These are phyloP conservation scores for Fusarium verticillioides DNA, from an alignment of 2,329 filamentous ascomycete genomes.

Conservation along the genomic window DNA sequence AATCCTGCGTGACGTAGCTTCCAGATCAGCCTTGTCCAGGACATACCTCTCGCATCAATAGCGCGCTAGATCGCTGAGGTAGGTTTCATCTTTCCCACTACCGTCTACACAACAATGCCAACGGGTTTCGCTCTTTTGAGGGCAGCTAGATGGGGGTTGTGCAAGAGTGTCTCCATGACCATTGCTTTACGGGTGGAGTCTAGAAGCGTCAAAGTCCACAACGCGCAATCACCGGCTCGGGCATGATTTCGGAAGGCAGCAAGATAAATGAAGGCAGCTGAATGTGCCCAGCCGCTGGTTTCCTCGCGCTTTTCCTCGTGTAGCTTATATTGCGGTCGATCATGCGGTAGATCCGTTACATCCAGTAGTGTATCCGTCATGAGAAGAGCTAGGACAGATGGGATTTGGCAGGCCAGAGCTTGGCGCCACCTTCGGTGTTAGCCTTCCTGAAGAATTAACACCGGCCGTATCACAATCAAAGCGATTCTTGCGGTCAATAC, in stretches of 20 bases:
- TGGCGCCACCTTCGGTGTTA: background rate
- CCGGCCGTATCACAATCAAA: background rate
- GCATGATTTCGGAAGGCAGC: background rate
- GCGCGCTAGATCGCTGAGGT: background rate
- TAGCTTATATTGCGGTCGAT: background rate
- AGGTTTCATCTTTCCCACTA: background rate
- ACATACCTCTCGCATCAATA: no score
- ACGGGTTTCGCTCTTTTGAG: background rate
- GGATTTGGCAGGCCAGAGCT: background rate
- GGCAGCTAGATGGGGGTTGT: background rate
- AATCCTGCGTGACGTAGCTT: background rate
- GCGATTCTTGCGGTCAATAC: background rate
- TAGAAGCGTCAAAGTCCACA: background rate
- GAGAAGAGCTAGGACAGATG: background rate
- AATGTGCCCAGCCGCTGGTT: background rate
- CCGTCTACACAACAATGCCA: background rate
- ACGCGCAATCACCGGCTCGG: background rate
- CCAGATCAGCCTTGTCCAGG: background rate
- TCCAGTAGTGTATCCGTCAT: background rate
- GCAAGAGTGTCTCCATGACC: background rate
- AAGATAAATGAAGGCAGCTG: background rate
- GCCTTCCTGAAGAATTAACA: background rate
- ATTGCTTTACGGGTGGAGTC: background rate
- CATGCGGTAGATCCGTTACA: background rate
- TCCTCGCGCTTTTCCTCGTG: no score